Evolutionary conservation across 306 rosid genomes (phyloP), one percentile per base, ranked within the genome.

Genomic region (Mucuna pruriens): DNA sequence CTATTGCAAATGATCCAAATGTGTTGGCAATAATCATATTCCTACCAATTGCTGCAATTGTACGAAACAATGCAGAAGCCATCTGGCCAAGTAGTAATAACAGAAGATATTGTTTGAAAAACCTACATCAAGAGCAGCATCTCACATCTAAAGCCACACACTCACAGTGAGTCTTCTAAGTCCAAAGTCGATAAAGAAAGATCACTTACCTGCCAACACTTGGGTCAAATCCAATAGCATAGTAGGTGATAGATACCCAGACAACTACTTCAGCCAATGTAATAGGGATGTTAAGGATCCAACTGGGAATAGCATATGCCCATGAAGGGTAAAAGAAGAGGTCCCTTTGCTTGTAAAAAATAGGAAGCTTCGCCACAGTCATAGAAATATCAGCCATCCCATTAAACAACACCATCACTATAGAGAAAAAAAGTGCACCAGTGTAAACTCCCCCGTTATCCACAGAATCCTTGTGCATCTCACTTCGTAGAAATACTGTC

Each of bases 291-390:
- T 84, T 88, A 63, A 89, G 90, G 52, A 92, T 69, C 94, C 91
- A 90, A 19, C 70, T 9, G 3, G 97, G 97, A 78, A 92, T 82
- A 69, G 94, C 85, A 81, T 80, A 92, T 0, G 86, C 86, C 95
- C 97, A 92, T 33, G 92, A 33, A 29, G 97, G 97, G 65, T 62
- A 91, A 82, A 92, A 92, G 1, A 60, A 45, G 48, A 86, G 85
- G 70, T 91, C 89, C 33, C 95, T 61, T 76, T 92, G 97, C 88
- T 92, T 92, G 84, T 86, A 92, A 62, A 89, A 88, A 7, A 88
- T 87, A 8, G 97, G 91, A 85, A 92, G 95, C 79, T 84, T 89
- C 5, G 46, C 79, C 54, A 89, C 66, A 7, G 92, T 91, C 91
- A 92, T 84, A 1, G 94, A 72, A 31, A 92, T 78, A 81, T 92